Evolutionary conservation across 2,329 filamentous ascomycete genomes (phyloP).

Genomic region (Orbilia ellipsospora): DNA sequence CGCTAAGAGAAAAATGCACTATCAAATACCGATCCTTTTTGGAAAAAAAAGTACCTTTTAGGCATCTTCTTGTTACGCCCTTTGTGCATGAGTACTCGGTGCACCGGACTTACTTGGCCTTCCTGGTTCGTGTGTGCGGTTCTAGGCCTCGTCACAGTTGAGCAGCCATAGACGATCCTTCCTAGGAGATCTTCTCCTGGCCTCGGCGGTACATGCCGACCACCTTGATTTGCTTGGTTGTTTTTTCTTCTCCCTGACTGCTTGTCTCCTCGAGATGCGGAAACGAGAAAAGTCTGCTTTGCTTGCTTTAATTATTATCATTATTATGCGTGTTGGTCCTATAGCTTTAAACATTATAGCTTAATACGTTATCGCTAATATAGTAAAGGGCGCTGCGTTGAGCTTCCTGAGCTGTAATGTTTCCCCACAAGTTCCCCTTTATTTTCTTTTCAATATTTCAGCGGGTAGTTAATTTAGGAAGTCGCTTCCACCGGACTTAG

Average conservation of each 20-base stretch:
- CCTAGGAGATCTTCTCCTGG: too few relatives aligned
- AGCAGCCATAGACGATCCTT: constrained; percentile 39
- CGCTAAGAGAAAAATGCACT: constrained; percentile 17
- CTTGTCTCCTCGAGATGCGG: constrained; percentile 16
- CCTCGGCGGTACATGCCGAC: constrained; percentile 48
- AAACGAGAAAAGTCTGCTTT: constrained; percentile 11
- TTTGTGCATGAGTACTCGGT: constrained; percentile 38
- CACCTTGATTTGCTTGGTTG: not conserved
- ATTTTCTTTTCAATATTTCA: constrained; percentile 2
- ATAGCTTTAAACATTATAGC: constrained; percentile 6
- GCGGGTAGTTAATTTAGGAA: constrained; percentile 45
- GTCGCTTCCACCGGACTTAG: constrained; percentile 51
- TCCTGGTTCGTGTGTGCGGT: constrained; percentile 10
- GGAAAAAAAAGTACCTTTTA: constrained; percentile 30
- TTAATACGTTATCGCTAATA: constrained; percentile 42
- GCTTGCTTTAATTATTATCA: not conserved
- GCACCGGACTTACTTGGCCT: constrained; percentile 35
- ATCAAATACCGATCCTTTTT: constrained; percentile 11
- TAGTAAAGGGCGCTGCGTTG: constrained; percentile 18
- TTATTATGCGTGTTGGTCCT: too few relatives aligned
- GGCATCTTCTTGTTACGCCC: constrained; percentile 43
- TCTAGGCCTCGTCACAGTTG: constrained; percentile 33
- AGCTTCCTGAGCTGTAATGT: constrained; percentile 37
- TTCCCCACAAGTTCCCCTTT: constrained; percentile 29
- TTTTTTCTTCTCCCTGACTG: constrained; percentile 30